phyloP scores from a whole-genome alignment of 495 filamentous ascomycete species.

The Aspergillus steynii region DNA sequence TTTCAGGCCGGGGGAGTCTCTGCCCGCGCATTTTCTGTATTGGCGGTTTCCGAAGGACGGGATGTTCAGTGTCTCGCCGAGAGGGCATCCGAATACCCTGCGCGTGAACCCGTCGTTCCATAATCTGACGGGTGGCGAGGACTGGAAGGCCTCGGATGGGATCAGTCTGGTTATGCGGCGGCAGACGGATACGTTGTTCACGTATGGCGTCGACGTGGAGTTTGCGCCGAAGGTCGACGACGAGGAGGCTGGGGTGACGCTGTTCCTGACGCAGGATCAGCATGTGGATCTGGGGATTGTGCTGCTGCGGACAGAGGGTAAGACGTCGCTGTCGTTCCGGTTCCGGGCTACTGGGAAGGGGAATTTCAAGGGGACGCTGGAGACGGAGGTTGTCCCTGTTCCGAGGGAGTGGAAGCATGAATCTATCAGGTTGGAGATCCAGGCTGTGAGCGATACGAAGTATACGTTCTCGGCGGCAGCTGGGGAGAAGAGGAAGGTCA shows the following conservation, averaged over 20 bases:
- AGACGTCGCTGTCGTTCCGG: not conserved
- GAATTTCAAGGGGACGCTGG: constrained; percentile 9
- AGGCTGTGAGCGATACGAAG: constrained; percentile 11
- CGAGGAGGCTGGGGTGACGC: constrained; percentile 16
- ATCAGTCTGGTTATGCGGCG: constrained; percentile 12
- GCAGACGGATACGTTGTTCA: constrained; percentile 20
- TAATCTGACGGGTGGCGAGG: constrained; percentile 4
- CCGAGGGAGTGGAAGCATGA: constrained; percentile 7
- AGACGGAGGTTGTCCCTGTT: constrained; percentile 1
- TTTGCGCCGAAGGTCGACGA: constrained; percentile 5
- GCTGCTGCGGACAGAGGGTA: not conserved
- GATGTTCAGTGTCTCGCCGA: constrained; percentile 8
- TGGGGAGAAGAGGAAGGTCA: not conserved
- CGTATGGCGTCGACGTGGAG: constrained; percentile 16
- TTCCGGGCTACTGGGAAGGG: constrained; percentile 9
- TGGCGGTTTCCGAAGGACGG: constrained; percentile 16
- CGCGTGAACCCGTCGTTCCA: constrained; percentile 11
- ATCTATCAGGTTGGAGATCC: constrained; percentile 9
- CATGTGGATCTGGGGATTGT: constrained; percentile 20
- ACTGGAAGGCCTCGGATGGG: not conserved
- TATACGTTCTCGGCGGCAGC: constrained; percentile 15
- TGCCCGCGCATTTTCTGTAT: constrained; percentile 17
- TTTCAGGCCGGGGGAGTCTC: constrained; percentile 4
- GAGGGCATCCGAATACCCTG: constrained; percentile 12
- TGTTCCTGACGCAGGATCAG: constrained; percentile 19